Conservation (phyloP, 768 basidiomycete genomes). For the Amanita fuliginea region DNA sequence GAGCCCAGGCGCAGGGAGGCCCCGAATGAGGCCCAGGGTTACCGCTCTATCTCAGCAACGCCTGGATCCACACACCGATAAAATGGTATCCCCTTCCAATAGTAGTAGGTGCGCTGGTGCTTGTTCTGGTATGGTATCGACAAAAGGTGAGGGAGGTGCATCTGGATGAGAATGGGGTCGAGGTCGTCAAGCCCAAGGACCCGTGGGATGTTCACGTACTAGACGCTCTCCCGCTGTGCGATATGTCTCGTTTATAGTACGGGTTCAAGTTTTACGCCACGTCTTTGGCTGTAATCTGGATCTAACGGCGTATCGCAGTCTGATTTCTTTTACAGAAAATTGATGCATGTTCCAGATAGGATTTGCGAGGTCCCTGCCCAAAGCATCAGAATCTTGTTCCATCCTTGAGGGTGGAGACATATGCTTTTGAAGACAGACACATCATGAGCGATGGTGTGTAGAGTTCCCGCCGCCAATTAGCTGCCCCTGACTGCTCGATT, state of each 20-base stretch:
- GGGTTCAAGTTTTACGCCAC: too few relatives aligned
- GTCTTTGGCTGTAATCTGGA: too few relatives aligned
- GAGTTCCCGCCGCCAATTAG: too few relatives aligned
- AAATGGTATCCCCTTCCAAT: conserved; percentile 94
- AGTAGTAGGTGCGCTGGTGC: conserved; percentile 79
- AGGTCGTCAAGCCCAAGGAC: conserved; percentile 71
- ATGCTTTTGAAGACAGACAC: too few relatives aligned
- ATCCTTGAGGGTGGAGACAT: too few relatives aligned
- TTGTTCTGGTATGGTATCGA: conserved; percentile 68
- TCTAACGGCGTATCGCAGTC: too few relatives aligned
- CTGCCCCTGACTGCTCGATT: too few relatives aligned
- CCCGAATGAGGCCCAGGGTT: conserved; percentile 17
- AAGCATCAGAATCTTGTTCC: too few relatives aligned
- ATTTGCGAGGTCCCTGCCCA: too few relatives aligned
- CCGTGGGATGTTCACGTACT: conserved; percentile 98
- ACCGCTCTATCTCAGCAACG: conserved; percentile 54
- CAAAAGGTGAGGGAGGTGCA: conserved; percentile 49
- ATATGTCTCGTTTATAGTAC: conserved; percentile 95
- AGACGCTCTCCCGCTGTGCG: conserved; percentile 87
- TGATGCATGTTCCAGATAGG: too few relatives aligned
- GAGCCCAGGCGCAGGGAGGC: conserved; percentile 12
- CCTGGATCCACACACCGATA: conserved; percentile 82
- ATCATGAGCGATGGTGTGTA: too few relatives aligned
- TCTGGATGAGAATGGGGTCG: conserved; percentile 75
- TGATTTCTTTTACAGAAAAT: too few relatives aligned